A percentile compares a stretch with the other conserved stretches of the same genome.
Evolutionary conservation across 805 yeast species (phyloP).

Genomic region (Saturnispora gosingensis): DNA sequence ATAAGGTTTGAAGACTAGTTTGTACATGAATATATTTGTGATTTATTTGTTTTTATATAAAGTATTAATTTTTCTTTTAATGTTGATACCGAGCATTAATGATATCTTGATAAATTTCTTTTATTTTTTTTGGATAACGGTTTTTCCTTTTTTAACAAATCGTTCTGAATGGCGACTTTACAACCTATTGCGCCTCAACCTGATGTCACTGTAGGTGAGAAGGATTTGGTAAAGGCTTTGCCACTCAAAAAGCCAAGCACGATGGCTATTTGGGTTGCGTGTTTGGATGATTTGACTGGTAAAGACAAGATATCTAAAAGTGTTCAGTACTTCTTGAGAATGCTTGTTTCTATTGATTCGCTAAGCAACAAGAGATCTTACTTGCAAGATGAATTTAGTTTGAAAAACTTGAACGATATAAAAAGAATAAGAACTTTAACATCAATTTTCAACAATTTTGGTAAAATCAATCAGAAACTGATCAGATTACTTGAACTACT

Average conservation of each 20-base stretch:
- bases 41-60: background rate
- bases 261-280: constrained; percentile 10
- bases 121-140: background rate
- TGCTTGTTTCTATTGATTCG: constrained; percentile 30
- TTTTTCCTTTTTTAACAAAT: no score
- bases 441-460: constrained; percentile 16
- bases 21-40: background rate
- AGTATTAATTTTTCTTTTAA: background rate
- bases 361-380: background rate
- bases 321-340: constrained; percentile 47
- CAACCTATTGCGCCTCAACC: background rate
- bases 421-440: background rate
- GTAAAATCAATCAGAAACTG: constrained; percentile 25
- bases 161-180: background rate
- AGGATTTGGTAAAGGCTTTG: background rate
- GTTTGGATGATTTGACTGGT: constrained; percentile 47
- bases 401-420: background rate
- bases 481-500: constrained; percentile 5
- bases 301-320: constrained; percentile 66
- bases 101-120: background rate
- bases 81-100: background rate
- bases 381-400: background rate
- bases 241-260: constrained; percentile 1
- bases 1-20: constrained; percentile 3
- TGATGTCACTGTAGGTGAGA: background rate